Evolutionary conservation across 805 yeast species (phyloP).

Genomic region (Saccharomycopsis malanga): DNA sequence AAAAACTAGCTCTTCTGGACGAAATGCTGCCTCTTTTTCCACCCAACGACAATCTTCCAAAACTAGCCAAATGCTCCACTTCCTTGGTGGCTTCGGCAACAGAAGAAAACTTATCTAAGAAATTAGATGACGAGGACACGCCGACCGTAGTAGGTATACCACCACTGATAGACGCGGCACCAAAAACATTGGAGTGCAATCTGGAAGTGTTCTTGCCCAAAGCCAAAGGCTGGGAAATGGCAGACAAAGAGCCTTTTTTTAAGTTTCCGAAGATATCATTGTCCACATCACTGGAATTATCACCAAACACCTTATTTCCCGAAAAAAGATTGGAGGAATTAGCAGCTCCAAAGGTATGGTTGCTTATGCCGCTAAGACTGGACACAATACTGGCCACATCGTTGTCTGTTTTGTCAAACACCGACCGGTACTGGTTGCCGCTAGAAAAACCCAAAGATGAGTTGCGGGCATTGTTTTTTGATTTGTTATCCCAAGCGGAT

Average conservation of each 20-base stretch:
- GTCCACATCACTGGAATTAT: slow-evolving; percentile 32
- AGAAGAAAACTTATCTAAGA: slow-evolving; percentile 54
- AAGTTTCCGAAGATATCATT: slow-evolving; percentile 32
- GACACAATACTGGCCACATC: slow-evolving; percentile 29
- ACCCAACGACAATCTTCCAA: slow-evolving; percentile 35
- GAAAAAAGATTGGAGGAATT: slow-evolving; percentile 1
- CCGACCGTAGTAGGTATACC: slow-evolving; percentile 31
- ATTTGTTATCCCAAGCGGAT: slow-evolving; percentile 7
- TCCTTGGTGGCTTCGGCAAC: slow-evolving; percentile 68
- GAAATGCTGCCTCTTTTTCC: slow-evolving; percentile 29
- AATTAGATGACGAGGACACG: slow-evolving; percentile 33
- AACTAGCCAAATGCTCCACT: slow-evolving; percentile 38
- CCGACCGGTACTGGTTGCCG: slow-evolving; percentile 13
- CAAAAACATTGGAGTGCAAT: slow-evolving; percentile 34
- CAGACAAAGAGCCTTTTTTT: slow-evolving; percentile 41
- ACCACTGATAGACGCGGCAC: slow-evolving; percentile 54
- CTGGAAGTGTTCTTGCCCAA: slow-evolving; percentile 31
- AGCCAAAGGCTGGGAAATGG: slow-evolving; percentile 35
- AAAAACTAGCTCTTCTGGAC: slow-evolving; percentile 49
- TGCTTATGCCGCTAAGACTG: slow-evolving; percentile 26
- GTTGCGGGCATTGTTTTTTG: neutral
- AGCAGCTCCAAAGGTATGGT: slow-evolving; percentile 19
- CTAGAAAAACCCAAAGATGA: slow-evolving; percentile 3
- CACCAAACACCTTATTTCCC: slow-evolving; percentile 25
- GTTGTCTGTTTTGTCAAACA: slow-evolving; percentile 25